A percentile compares a stretch with the other conserved stretches of the same genome.
Conservation (phyloP, 495 filamentous ascomycete genomes). For the Penicillium mononematosum region DNA sequence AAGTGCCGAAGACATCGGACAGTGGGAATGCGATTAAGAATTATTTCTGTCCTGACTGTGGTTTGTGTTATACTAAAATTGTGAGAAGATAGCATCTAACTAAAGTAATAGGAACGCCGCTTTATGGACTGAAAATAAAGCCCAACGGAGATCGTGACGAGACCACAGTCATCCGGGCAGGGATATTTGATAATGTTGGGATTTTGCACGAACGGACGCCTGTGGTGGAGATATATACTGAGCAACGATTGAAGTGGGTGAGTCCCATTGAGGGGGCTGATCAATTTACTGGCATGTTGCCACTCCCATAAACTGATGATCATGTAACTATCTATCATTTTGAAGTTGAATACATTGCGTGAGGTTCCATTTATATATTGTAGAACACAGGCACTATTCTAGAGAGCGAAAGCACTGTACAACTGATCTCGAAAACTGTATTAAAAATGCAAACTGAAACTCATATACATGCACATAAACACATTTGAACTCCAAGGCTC, state of each 20-base stretch:
- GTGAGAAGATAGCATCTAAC: conserved; percentile 11
- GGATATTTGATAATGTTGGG: conserved; percentile 33
- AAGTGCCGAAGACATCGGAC: conserved; percentile 32
- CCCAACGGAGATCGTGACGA: conserved; percentile 19
- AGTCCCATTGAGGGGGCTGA: conserved; percentile 29
- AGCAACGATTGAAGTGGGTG: conserved; percentile 28
- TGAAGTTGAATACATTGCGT: too few species aligned
- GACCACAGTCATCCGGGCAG: conserved; percentile 32
- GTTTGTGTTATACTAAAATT: conserved; percentile 19
- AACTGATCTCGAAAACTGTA: not conserved
- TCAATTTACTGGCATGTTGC: conserved; percentile 31
- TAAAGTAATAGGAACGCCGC: conserved; percentile 32
- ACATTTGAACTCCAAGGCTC: conserved; percentile 10
- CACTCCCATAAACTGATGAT: not conserved
- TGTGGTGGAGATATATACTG: conserved; percentile 31
- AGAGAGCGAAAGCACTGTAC: too few species aligned
- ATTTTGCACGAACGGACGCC: conserved; percentile 29
- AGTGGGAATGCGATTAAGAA: conserved; percentile 38
- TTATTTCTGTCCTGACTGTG: conserved; percentile 42
- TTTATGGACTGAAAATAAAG: conserved; percentile 29
- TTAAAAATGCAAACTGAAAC: conserved; percentile 5
- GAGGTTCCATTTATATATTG: too few species aligned
- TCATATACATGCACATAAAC: conserved; percentile 12
- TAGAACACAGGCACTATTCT: too few species aligned
- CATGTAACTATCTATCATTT: too few species aligned